Conservation (phyloP, 2,329 filamentous ascomycete species). For the Cadophora gregata region DNA sequence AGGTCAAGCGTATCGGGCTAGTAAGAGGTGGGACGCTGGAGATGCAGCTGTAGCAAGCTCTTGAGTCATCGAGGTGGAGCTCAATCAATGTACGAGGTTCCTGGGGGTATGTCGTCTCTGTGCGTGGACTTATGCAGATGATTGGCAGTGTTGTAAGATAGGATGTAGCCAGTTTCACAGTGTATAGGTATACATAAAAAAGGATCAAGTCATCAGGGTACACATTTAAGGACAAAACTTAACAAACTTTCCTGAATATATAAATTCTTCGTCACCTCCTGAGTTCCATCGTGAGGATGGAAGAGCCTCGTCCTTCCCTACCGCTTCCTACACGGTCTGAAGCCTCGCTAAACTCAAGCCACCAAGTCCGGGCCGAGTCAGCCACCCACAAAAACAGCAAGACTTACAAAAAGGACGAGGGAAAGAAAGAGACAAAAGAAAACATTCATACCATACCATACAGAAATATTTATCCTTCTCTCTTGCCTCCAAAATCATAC, state of each 20-base stretch:
- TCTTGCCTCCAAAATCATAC: too few relatives aligned
- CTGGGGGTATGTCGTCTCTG: too few relatives aligned
- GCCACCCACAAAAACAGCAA: constrained; percentile 2
- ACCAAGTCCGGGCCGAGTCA: background rate
- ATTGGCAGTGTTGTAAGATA: background rate
- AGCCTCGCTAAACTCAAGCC: constrained; percentile 4
- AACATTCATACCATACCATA: background rate
- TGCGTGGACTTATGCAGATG: background rate
- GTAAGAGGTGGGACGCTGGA: too few relatives aligned
- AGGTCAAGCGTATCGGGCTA: background rate
- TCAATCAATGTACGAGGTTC: too few relatives aligned
- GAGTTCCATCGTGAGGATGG: too few relatives aligned
- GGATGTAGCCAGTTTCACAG: background rate
- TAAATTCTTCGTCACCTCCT: too few relatives aligned
- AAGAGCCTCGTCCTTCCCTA: too few relatives aligned
- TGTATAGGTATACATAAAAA: background rate
- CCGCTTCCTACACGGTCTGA: background rate
- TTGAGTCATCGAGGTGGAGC: background rate
- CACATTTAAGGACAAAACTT: background rate
- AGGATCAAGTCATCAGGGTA: too few relatives aligned
- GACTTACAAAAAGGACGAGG: background rate
- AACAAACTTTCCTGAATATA: background rate
- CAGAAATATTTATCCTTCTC: background rate
- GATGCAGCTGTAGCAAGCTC: background rate
- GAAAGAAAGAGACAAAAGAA: background rate